These are phyloP conservation scores for Carex littledalei DNA, from an alignment of 176 grass and related monocot species.

Conservation along the genomic window DNA sequence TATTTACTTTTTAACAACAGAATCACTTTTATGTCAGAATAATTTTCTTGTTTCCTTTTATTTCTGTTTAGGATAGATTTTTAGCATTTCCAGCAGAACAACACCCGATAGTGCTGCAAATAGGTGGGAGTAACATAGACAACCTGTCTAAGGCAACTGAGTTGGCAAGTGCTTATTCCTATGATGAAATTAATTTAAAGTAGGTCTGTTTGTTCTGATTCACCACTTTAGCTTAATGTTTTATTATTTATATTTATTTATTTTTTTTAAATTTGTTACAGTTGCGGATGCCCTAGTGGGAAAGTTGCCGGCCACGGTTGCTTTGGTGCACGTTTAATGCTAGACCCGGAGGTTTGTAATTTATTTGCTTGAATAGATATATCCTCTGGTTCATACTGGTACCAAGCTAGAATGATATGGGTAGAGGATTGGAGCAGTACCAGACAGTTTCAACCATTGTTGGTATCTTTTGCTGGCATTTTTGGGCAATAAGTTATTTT, in stretches of 20 bases:
- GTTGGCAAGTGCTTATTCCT: conserved; percentile 81
- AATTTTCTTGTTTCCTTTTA: not conserved
- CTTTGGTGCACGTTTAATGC: conserved; percentile 89
- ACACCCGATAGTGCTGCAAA: conserved; percentile 86
- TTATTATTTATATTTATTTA: not conserved
- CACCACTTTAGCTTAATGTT: not conserved
- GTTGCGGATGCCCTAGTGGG: conserved; percentile 86
- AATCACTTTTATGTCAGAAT: not conserved
- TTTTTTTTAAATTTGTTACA: conserved; percentile 32
- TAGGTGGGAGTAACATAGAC: conserved; percentile 89
- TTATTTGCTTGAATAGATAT: not conserved
- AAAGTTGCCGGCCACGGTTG: conserved; percentile 94
- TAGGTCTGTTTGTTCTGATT: conserved; percentile 12
- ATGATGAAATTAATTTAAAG: conserved; percentile 95
- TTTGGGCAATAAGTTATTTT: not conserved
- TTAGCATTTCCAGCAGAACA: conserved; percentile 84
- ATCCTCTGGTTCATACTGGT: not conserved
- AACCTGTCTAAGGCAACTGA: conserved; percentile 83
- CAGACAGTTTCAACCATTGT: not conserved
- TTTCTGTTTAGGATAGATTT: conserved; percentile 67
- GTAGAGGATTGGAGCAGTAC: not conserved
- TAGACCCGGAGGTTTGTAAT: conserved; percentile 79
- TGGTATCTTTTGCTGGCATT: not conserved
- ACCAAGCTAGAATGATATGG: not conserved
- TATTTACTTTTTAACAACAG: no score